Evolutionary conservation across 2,329 filamentous ascomycete species (phyloP), one percentile per base, ranked within the genome.

Genomic region (Plenodomus biglobosus): DNA sequence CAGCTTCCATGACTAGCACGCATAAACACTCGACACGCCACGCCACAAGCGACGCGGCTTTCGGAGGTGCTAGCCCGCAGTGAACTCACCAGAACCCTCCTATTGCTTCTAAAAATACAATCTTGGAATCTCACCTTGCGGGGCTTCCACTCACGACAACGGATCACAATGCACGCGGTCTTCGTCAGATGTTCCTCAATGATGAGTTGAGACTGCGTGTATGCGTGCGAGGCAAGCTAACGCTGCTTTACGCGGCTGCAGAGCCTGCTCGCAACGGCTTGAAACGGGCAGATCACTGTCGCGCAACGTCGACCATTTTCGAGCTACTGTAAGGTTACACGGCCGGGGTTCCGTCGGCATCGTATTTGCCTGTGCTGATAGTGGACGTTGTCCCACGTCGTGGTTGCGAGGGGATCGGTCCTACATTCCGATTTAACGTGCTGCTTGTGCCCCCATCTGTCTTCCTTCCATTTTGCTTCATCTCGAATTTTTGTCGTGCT

Each of bases 191-290:
- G 52, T 52, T 44, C 19, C 39, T 34, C 34, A 38, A 46, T 48
- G 48, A 52, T 60, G 56, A 62, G 59, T 66, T 53, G 53, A 43
- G 55, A 54, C 54, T 10, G 13, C 11, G 8, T 32, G 53, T 50
- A 55, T 53, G 53, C 39, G 62, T 64, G 61, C 52, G 47, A 58
- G 44, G 52, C 42, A 35, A 36, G 49, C 57, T 60, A 64, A 57
- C 40, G 53, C 44, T 42, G 51, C 52, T 46, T 48, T 56, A 53
- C 46, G 54, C 54, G 42, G 44, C 37, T 43, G 40, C 46, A 24
- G 46, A 45, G 40, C 40, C 32, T 44, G 46, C 41, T 46, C 53
- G 56, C 61, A 56, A 58, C 53, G 53, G 58, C 53, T 44, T 58
- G 56, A 58, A 59, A 64, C 56, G 52, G 40, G 44, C 38, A 46